Evolutionary conservation across 805 yeast species (phyloP).

Genomic region (Candida xiaguanensis): DNA sequence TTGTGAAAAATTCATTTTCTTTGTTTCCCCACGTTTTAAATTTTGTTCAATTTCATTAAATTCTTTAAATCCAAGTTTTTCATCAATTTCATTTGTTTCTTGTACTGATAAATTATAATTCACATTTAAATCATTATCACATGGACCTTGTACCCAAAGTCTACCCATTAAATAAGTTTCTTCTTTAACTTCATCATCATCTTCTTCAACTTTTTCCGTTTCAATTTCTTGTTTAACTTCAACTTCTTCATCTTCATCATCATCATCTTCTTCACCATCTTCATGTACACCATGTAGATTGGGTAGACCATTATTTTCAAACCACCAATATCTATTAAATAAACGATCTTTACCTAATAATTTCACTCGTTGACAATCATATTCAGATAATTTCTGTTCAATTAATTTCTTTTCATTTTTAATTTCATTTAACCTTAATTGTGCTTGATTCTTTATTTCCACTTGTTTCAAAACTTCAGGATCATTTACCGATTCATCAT

Average conservation of each 20-base stretch:
- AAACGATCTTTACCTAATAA: constrained; percentile 79
- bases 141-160: constrained; percentile 90
- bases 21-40: constrained; percentile 11
- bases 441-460: constrained; percentile 40
- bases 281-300: constrained; percentile 35
- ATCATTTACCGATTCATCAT: constrained; percentile 36
- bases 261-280: constrained; percentile 42
- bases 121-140: constrained; percentile 38
- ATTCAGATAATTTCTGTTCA: constrained; percentile 61
- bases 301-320: constrained; percentile 81
- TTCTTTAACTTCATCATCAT: constrained; percentile 39
- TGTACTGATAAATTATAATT: constrained; percentile 15
- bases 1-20: constrained; percentile 21
- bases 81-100: constrained; percentile 21
- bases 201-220: constrained; percentile 19
- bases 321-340: constrained; percentile 93
- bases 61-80: constrained; percentile 21
- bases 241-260: constrained; percentile 21
- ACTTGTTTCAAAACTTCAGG: constrained; percentile 42
- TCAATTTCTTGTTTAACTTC: constrained; percentile 19
- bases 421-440: constrained; percentile 42
- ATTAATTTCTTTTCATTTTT: constrained; percentile 47
- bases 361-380: constrained; percentile 74
- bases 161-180: constrained; percentile 76
- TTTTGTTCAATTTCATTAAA: constrained; percentile 15